These are phyloP conservation scores for Pseudonitzschia pungens DNA, from an alignment of 108 stramenopile species.

Conservation along the genomic window DNA sequence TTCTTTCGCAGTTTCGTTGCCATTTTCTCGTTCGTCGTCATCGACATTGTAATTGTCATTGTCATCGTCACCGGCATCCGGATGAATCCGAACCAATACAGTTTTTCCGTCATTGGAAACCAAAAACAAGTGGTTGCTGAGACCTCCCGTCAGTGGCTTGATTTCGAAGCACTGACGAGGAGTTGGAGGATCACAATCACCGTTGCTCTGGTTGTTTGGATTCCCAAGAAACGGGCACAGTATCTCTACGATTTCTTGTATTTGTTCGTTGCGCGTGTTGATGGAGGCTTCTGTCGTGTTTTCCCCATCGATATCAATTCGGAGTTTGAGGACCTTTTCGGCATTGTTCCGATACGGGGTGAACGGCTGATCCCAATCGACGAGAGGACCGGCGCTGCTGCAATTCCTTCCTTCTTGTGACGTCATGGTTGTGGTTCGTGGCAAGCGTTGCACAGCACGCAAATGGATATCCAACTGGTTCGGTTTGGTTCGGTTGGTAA, in stretches of 20 bases:
- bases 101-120: neutral
- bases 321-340: neutral
- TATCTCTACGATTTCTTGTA: conserved; percentile 1
- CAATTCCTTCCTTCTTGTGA: no score
- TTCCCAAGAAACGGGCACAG: conserved; percentile 5
- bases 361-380: neutral
- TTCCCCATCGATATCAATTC: conserved; percentile 1
- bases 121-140: conserved; percentile 49
- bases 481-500: no score
- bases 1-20: no score
- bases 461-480: no score
- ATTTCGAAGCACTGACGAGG: conserved; percentile 5
- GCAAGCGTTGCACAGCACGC: no score
- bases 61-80: conserved; percentile 10
- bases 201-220: neutral
- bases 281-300: neutral
- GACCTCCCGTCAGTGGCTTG: conserved; percentile 42
- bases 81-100: conserved; percentile 44
- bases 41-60: no score
- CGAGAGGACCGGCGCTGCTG: no score
- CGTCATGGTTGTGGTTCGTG: no score
- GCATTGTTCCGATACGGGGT: conserved; percentile 14
- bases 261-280: neutral
- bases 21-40: no score
- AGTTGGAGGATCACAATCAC: neutral